These are phyloP conservation scores for Manihot esculenta DNA, from an alignment of 441 rosid genomes.

Conservation along the genomic window DNA sequence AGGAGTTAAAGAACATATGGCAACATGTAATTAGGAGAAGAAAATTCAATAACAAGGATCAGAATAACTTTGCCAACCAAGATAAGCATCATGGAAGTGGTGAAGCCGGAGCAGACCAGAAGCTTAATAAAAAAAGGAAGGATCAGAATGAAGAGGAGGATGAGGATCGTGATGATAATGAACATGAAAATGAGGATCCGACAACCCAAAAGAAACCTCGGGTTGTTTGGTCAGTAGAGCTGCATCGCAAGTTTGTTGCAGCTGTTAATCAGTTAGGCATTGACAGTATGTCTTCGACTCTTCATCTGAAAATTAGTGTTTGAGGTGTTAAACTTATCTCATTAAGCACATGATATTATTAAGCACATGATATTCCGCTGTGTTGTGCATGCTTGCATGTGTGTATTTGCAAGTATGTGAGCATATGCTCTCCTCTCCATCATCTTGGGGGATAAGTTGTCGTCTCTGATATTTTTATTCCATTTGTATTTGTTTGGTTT, in stretches of 20 bases:
- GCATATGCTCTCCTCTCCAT: neutral
- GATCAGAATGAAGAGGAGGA: conserved; percentile 71
- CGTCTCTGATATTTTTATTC: neutral
- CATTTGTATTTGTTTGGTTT: neutral
- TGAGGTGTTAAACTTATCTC: neutral
- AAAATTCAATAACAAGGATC: conserved; percentile 45
- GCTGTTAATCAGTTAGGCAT: conserved; percentile 89
- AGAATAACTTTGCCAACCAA: conserved; percentile 39
- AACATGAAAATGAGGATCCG: conserved; percentile 71
- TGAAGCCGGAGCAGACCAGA: conserved; percentile 41
- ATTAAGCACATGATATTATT: neutral
- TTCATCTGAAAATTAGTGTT: conserved; percentile 15
- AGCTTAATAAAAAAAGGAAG: conserved; percentile 61
- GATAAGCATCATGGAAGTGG: conserved; percentile 31
- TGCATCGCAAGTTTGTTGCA: conserved; percentile 82
- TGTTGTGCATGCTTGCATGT: neutral
- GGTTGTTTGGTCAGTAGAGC: conserved; percentile 91
- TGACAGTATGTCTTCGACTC: conserved; percentile 62
- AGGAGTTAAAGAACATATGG: conserved; percentile 93
- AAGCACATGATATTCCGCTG: neutral
- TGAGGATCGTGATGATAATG: conserved; percentile 65
- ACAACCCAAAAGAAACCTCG: conserved; percentile 78
- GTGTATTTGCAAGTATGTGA: neutral
- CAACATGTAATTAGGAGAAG: conserved; percentile 86
- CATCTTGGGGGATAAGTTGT: neutral